A percentile compares a stretch with the other conserved stretches of the same genome.
Conservation (phyloP, 106 monocot species). For the Cymbidium sinense region DNA sequence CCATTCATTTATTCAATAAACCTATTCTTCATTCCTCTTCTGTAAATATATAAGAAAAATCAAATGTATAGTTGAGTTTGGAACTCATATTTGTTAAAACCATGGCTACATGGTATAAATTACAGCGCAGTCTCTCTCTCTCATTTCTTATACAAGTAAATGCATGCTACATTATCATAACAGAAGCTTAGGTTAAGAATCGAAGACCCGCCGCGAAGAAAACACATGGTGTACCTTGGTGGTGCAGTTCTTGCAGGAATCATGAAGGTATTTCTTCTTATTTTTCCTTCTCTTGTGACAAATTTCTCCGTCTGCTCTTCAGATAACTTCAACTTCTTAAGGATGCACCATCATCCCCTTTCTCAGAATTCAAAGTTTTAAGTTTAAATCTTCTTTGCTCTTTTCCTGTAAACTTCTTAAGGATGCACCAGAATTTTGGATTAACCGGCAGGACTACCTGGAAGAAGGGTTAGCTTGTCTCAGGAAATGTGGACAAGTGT, state of each 20-base stretch:
- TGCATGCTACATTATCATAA: background rate
- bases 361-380: background rate
- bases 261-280: conserved; percentile 64
- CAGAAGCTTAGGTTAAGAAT: conserved; percentile 85
- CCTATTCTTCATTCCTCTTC: too few relatives aligned
- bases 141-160: background rate
- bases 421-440: conserved; percentile 96
- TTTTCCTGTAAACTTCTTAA: conserved; percentile 13
- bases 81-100: too few relatives aligned
- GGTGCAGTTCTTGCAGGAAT: conserved; percentile 98
- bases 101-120: too few relatives aligned
- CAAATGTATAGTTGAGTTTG: too few relatives aligned
- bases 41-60: too few relatives aligned
- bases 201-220: conserved; percentile 91
- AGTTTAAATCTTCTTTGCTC: background rate
- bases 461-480: conserved; percentile 84
- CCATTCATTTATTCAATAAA: too few relatives aligned
- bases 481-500: conserved; percentile 64
- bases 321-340: background rate
- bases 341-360: background rate
- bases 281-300: background rate
- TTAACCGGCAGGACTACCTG: conserved; percentile 77
- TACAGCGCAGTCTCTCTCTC: too few relatives aligned
- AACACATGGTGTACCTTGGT: conserved; percentile 97
- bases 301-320: too few relatives aligned